These are phyloP conservation scores for Parmales sp. DNA, from an alignment of 108 stramenopile species.

Conservation along the genomic window DNA sequence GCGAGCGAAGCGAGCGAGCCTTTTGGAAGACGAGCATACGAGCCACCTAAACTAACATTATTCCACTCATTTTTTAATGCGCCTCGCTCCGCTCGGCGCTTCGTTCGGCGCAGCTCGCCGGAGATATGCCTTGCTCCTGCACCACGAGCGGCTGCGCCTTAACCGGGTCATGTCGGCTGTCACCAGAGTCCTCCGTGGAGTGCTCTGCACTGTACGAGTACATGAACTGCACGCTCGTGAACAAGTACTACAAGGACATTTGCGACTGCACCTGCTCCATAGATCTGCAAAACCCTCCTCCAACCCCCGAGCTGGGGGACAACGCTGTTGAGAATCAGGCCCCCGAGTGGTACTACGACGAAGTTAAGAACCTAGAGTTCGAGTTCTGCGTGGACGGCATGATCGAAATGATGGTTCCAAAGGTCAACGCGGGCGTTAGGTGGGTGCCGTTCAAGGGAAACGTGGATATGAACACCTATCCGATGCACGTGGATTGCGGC, in stretches of 20 bases:
- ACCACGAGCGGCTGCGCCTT: too few relatives aligned
- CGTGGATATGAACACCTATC: background rate
- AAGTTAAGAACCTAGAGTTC: too few relatives aligned
- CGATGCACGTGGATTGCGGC: slow-evolving; percentile 9
- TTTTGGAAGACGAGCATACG: too few relatives aligned
- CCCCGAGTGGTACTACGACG: background rate
- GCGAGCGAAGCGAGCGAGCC: too few relatives aligned
- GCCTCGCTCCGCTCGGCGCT: too few relatives aligned
- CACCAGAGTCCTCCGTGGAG: background rate
- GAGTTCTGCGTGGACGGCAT: slow-evolving; percentile 1
- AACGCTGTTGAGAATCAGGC: too few relatives aligned
- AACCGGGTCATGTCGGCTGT: too few relatives aligned
- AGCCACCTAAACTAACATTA: too few relatives aligned
- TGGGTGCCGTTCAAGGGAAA: slow-evolving; percentile 11
- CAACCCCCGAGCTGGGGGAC: background rate
- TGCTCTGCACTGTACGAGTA: background rate
- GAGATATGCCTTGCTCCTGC: too few relatives aligned
- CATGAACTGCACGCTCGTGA: background rate
- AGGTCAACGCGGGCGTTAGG: background rate
- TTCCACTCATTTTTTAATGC: too few relatives aligned
- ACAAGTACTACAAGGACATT: background rate
- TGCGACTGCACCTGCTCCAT: background rate
- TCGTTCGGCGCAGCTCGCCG: too few relatives aligned
- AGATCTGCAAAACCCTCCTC: background rate
- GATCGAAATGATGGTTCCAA: slow-evolving; percentile 1